These are phyloP conservation scores for Calocybe gangraenosa DNA, from an alignment of 768 basidiomycete genomes.

Conservation along the genomic window DNA sequence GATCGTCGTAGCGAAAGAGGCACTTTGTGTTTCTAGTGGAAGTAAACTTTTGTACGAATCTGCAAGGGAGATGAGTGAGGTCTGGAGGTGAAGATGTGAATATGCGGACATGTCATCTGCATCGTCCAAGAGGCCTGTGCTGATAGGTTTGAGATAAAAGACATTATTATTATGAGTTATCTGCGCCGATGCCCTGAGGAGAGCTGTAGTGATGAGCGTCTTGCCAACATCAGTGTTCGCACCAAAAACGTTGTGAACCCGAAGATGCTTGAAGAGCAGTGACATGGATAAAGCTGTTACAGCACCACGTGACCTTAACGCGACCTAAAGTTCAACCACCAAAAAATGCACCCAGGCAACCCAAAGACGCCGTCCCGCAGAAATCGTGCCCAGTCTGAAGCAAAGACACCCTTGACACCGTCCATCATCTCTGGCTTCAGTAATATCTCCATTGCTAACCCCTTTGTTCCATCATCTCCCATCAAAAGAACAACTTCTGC, in stretches of 20 bases:
- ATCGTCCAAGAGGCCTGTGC: conserved; percentile 75
- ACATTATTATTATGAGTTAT: conserved; percentile 34
- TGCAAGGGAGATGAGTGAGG: conserved; percentile 23
- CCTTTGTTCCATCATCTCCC: conserved; percentile 64
- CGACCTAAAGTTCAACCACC: conserved; percentile 4
- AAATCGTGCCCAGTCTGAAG: conserved; percentile 43
- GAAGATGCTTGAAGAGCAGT: conserved; percentile 78
- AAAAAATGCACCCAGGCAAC: conserved; percentile 6
- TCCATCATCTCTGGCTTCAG: conserved; percentile 38
- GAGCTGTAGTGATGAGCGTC: conserved; percentile 83
- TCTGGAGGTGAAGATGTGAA: background rate
- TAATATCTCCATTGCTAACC: conserved; percentile 48
- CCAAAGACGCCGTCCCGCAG: conserved; percentile 48
- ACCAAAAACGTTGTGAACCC: conserved; percentile 89
- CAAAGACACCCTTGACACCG: conserved; percentile 47
- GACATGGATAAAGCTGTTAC: conserved; percentile 46
- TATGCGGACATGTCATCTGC: conserved; percentile 76
- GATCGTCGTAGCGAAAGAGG: conserved; percentile 80
- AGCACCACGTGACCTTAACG: conserved; percentile 2
- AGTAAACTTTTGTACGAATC: conserved; percentile 55
- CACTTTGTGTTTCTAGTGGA: conserved; percentile 57
- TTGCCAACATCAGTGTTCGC: conserved; percentile 97
- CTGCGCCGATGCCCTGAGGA: conserved; percentile 73
- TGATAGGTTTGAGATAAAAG: conserved; percentile 86
- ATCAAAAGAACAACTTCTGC: conserved; percentile 54